Conservation (phyloP, 1,284 basidiomycete genomes). For the Ceratobasidium sp. region DNA sequence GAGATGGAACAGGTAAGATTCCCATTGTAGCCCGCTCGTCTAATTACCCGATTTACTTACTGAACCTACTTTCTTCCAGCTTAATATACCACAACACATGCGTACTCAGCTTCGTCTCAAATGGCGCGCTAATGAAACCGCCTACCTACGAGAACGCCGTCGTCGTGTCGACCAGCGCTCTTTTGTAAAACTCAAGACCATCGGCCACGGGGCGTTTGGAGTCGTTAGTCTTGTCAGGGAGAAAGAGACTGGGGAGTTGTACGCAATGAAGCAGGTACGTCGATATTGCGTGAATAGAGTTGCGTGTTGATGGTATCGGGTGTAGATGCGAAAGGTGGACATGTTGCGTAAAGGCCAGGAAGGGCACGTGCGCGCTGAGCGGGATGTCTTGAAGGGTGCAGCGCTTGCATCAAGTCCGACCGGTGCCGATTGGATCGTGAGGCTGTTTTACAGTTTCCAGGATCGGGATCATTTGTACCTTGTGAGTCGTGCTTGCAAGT, state of each 20-base stretch:
- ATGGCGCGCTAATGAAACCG: slow-evolving; percentile 89
- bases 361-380: slow-evolving; percentile 92
- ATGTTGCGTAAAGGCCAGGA: slow-evolving; percentile 99
- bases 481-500: slow-evolving; percentile 64
- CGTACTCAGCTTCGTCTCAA: slow-evolving; percentile 79
- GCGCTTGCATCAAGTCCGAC: slow-evolving; percentile 75
- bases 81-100: slow-evolving; percentile 54
- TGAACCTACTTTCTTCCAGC: background rate
- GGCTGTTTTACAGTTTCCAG: slow-evolving; percentile 91
- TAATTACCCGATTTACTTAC: too few relatives aligned
- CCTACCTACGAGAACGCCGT: slow-evolving; percentile 86
- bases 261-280: slow-evolving; percentile 95
- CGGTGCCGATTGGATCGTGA: slow-evolving; percentile 92
- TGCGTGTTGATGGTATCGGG: slow-evolving; percentile 50
- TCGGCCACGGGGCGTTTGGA: slow-evolving; percentile 97
- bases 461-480: slow-evolving; percentile 94
- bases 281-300: slow-evolving; percentile 50
- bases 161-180: slow-evolving; percentile 85
- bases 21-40: background rate
- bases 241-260: slow-evolving; percentile 80
- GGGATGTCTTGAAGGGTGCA: slow-evolving; percentile 87
- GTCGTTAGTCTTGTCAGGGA: slow-evolving; percentile 95
- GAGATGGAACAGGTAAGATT: slow-evolving; percentile 81
- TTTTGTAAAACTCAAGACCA: slow-evolving; percentile 93
- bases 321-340: slow-evolving; percentile 90